These are phyloP conservation scores for Phaeosphaeriaceae sp. DNA, from an alignment of 2,329 filamentous ascomycete genomes.

Conservation along the genomic window DNA sequence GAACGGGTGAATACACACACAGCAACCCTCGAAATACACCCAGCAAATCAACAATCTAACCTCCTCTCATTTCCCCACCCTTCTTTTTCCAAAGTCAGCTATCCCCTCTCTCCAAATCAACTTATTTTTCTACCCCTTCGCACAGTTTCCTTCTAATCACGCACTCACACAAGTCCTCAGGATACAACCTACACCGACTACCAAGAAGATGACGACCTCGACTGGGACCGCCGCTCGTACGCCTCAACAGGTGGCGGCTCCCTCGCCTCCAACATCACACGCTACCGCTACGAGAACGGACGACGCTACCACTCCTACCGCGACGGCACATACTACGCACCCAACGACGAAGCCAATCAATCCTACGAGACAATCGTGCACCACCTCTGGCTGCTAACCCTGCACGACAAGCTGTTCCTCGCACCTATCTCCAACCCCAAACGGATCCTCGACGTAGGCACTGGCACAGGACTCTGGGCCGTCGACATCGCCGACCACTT, in stretches of 20 bases:
- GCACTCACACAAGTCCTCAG: conserved; percentile 13
- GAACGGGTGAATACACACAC: neutral
- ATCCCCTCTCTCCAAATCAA: neutral
- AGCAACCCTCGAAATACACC: neutral
- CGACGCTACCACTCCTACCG: conserved; percentile 45
- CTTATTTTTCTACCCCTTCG: neutral
- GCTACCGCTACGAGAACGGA: conserved; percentile 49
- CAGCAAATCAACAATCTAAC: neutral
- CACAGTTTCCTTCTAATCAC: neutral
- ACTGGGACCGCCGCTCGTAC: conserved; percentile 36
- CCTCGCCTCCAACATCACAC: conserved; percentile 48
- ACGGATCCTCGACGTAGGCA: conserved; percentile 44
- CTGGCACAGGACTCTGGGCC: conserved; percentile 46
- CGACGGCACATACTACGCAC: conserved; percentile 44
- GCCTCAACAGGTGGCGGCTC: conserved; percentile 42
- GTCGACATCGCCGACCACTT: conserved; percentile 49
- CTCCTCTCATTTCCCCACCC: neutral
- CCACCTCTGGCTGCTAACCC: conserved; percentile 44
- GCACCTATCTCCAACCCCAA: conserved; percentile 37
- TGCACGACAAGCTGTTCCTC: conserved; percentile 45
- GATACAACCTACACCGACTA: conserved; percentile 34
- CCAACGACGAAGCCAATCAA: conserved; percentile 41
- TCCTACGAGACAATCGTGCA: conserved; percentile 41
- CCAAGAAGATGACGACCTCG: conserved; percentile 28
- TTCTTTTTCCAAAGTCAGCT: neutral